These are phyloP conservation scores for Cicer yamashitae DNA, from an alignment of 306 rosid genomes.

Conservation along the genomic window DNA sequence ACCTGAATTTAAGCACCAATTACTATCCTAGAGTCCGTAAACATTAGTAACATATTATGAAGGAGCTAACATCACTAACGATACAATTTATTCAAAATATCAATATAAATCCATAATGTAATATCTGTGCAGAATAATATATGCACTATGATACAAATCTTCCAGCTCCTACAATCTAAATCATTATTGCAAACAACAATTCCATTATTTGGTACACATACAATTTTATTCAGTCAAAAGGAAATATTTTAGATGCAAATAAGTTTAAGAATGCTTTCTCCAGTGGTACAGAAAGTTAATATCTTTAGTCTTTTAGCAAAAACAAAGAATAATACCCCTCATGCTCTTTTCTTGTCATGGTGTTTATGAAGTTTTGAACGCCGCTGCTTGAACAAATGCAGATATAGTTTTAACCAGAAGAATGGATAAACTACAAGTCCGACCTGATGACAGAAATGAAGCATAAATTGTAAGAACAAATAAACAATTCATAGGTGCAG, in stretches of 20 bases:
- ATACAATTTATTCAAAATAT: background rate
- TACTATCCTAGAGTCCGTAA: background rate
- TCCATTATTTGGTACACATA: conserved; percentile 20
- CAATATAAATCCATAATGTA: conserved; percentile 7
- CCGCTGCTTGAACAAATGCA: conserved; percentile 91
- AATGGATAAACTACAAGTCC: conserved; percentile 71
- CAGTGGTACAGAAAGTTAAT: conserved; percentile 20
- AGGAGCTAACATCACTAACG: background rate
- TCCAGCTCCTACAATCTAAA: background rate
- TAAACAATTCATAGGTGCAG: background rate
- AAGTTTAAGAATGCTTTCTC: conserved; percentile 40
- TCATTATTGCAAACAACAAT: conserved; percentile 24
- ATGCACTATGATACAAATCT: conserved; percentile 2
- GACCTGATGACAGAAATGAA: conserved; percentile 62
- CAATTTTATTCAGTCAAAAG: background rate
- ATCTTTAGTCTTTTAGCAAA: background rate
- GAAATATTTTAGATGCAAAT: conserved; percentile 20
- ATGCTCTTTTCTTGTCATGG: conserved; percentile 59
- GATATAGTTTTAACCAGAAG: conserved; percentile 80
- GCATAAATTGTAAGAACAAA: conserved; percentile 22
- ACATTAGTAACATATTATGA: background rate
- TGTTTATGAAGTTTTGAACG: conserved; percentile 65
- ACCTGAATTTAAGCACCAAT: background rate
- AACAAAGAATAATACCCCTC: conserved; percentile 38
- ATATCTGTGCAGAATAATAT: conserved; percentile 3